phyloP scores from a whole-genome alignment of 1,284 basidiomycete genomes.

The Malassezia yamatoensis region DNA sequence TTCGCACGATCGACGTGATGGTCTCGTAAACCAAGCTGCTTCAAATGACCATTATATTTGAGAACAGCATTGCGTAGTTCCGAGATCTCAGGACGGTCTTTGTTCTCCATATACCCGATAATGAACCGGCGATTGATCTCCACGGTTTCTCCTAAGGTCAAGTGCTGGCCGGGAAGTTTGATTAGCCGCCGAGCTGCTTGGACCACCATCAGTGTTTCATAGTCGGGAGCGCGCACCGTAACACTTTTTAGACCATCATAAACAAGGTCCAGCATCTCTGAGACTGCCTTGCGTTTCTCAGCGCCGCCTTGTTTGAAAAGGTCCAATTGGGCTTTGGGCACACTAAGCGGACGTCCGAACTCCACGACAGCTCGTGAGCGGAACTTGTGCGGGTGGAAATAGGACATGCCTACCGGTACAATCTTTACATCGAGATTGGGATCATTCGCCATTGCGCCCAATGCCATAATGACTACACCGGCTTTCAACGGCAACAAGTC shows the following conservation, averaged over 20 bases:
- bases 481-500: constrained; percentile 47
- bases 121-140: constrained; percentile 90
- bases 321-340: constrained; percentile 71
- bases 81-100: constrained; percentile 81
- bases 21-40: constrained; percentile 89
- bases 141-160: constrained; percentile 90
- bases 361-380: constrained; percentile 65
- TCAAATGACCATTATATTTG: constrained; percentile 80
- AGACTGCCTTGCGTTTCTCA: constrained; percentile 80
- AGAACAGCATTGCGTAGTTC: constrained; percentile 74
- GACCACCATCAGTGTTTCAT: constrained; percentile 93
- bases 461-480: constrained; percentile 48
- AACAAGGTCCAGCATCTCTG: constrained; percentile 78
- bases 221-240: constrained; percentile 89
- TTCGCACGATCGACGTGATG: constrained; percentile 78
- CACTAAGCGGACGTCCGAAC: constrained; percentile 82
- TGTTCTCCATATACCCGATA: constrained; percentile 81
- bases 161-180: constrained; percentile 83
- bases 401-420: constrained; percentile 46
- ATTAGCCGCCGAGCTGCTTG: constrained; percentile 92
- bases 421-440: constrained; percentile 40
- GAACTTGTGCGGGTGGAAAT: constrained; percentile 49
- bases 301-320: constrained; percentile 83
- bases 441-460: constrained; percentile 48
- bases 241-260: constrained; percentile 96